Evolutionary conservation across 202 grass and related monocot genomes (phyloP).

Genomic region (Setaria viridis): DNA sequence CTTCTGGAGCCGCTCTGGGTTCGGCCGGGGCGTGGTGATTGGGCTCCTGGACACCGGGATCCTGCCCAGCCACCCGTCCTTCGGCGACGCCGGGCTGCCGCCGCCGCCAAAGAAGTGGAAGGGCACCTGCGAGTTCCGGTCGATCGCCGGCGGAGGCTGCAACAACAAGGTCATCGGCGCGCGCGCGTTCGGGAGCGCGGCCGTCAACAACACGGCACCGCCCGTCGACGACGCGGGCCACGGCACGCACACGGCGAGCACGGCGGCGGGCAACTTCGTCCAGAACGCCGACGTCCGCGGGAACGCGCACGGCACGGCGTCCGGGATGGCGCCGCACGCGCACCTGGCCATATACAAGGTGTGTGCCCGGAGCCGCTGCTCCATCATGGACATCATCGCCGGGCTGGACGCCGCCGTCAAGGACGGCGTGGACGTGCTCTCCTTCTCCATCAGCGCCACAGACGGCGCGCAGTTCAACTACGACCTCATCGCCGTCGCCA

Average conservation of each 20-base stretch:
- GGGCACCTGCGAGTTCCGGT: slow-evolving; percentile 67
- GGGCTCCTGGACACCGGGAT: slow-evolving; percentile 82
- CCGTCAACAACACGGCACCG: slow-evolving; percentile 44
- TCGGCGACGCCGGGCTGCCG: slow-evolving; percentile 61
- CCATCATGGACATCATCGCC: slow-evolving; percentile 57
- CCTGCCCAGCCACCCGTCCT: slow-evolving; percentile 70
- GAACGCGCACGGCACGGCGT: slow-evolving; percentile 78
- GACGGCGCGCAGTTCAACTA: slow-evolving; percentile 58
- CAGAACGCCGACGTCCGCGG: slow-evolving; percentile 61
- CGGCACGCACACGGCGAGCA: slow-evolving; percentile 90
- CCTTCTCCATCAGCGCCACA: slow-evolving; percentile 73
- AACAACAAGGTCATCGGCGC: slow-evolving; percentile 93
- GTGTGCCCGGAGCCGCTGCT: slow-evolving; percentile 59
- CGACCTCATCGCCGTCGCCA: slow-evolving; percentile 73
- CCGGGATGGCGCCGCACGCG: slow-evolving; percentile 89
- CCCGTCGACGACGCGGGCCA: slow-evolving; percentile 72
- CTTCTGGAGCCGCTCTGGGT: slow-evolving; percentile 69
- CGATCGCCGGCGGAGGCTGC: slow-evolving; percentile 44
- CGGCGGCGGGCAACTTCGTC: slow-evolving; percentile 81
- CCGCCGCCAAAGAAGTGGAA: slow-evolving; percentile 76
- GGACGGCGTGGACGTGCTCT: slow-evolving; percentile 84
- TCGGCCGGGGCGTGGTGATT: slow-evolving; percentile 73
- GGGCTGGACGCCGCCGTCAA: slow-evolving; percentile 77
- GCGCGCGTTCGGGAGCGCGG: slow-evolving; percentile 58
- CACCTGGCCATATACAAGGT: slow-evolving; percentile 90